These are phyloP conservation scores for Guadua angustifolia DNA, from an alignment of 176 grass and related monocot genomes.

Conservation along the genomic window DNA sequence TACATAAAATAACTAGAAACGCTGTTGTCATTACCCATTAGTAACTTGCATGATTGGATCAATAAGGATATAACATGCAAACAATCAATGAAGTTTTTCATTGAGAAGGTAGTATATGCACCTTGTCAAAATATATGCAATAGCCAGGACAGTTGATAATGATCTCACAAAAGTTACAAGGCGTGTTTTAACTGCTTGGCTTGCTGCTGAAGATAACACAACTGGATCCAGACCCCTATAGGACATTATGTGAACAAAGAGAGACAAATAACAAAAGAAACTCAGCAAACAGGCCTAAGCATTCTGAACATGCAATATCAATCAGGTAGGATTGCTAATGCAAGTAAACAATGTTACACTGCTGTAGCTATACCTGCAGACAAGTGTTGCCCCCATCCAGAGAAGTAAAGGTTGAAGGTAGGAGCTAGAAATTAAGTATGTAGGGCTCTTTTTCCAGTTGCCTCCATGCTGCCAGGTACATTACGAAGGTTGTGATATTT, in stretches of 20 bases:
- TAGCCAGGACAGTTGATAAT: conserved; percentile 81
- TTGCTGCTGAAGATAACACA: conserved; percentile 71
- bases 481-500: conserved; percentile 41
- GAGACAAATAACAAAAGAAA: conserved; percentile 33
- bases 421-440: conserved; percentile 78
- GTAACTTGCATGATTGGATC: conserved; percentile 12
- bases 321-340: conserved; percentile 23
- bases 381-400: conserved; percentile 80
- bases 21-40: not conserved
- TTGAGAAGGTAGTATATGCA: conserved; percentile 40
- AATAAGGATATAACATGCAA: conserved; percentile 33
- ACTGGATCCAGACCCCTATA: conserved; percentile 84
- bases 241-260: conserved; percentile 21
- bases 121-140: conserved; percentile 90
- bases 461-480: conserved; percentile 65
- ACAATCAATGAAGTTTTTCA: conserved; percentile 5
- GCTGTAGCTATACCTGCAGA: conserved; percentile 71
- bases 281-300: not conserved
- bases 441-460: conserved; percentile 93
- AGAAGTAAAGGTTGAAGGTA: conserved; percentile 96
- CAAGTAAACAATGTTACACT: conserved; percentile 24
- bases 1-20: conserved; percentile 12
- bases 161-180: conserved; percentile 85
- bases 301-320: conserved; percentile 12
- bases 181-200: conserved; percentile 86